phyloP scores from a whole-genome alignment of 768 basidiomycete species.

The Guyanaporus albipodus region DNA sequence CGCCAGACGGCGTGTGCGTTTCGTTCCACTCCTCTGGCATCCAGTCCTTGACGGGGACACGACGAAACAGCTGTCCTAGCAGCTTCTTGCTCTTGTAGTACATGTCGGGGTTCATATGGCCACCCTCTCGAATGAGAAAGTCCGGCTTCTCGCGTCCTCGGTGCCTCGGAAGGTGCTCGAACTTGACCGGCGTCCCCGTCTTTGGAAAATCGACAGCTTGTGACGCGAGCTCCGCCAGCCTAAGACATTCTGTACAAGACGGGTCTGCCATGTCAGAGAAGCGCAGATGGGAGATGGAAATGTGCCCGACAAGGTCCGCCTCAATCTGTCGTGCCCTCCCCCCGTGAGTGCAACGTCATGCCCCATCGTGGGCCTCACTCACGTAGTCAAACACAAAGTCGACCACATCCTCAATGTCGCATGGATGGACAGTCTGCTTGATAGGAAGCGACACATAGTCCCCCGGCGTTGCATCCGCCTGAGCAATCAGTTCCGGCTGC shows the following conservation, averaged over 20 bases:
- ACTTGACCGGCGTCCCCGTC: conserved; percentile 39
- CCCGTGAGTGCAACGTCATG: not conserved
- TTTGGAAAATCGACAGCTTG: conserved; percentile 49
- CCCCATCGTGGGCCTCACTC: conserved; percentile 13
- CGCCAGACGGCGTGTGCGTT: conserved; percentile 24
- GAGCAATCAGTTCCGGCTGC: conserved; percentile 32
- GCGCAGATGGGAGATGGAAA: conserved; percentile 41
- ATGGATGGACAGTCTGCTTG: conserved; percentile 30
- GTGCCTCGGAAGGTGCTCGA: conserved; percentile 32
- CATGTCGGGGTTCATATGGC: conserved; percentile 15
- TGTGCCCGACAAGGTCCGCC: conserved; percentile 39
- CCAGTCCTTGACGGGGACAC: conserved; percentile 36
- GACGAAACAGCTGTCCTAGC: conserved; percentile 44
- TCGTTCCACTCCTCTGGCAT: conserved; percentile 23
- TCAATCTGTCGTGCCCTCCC: conserved; percentile 30
- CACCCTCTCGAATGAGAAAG: conserved; percentile 41
- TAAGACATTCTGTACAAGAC: conserved; percentile 35
- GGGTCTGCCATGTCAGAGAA: conserved; percentile 40
- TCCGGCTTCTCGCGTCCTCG: conserved; percentile 34
- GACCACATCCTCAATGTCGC: conserved; percentile 41
- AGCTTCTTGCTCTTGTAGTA: conserved; percentile 42
- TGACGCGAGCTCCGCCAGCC: conserved; percentile 42
- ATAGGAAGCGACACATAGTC: conserved; percentile 36
- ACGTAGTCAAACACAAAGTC: conserved; percentile 48
- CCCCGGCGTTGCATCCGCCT: conserved; percentile 28